phyloP scores from a whole-genome alignment of 1,139 yeast genomes.

The Eremothecium sinecaudum region DNA sequence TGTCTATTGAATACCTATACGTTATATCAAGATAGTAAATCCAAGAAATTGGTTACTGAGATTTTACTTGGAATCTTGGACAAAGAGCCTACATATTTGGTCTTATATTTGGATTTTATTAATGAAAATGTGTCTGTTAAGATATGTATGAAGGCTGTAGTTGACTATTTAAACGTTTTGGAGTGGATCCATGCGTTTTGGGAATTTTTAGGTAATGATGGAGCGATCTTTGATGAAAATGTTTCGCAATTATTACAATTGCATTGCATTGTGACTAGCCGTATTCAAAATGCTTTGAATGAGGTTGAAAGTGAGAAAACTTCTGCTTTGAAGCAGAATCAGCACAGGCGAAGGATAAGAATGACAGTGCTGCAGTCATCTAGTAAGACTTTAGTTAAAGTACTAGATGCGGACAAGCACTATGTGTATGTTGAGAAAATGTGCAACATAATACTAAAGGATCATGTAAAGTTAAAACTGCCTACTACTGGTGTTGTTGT shows the following conservation, averaged over 20 bases:
- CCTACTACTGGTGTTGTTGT: conserved; percentile 28
- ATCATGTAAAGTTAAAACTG: conserved; percentile 15
- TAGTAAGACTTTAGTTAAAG: conserved; percentile 19
- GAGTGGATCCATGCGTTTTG: conserved; percentile 26
- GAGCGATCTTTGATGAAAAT: conserved; percentile 11
- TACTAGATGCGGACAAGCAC: conserved; percentile 13
- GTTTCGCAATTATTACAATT: conserved; percentile 16
- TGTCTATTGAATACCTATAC: conserved; percentile 35
- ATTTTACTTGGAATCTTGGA: conserved; percentile 34
- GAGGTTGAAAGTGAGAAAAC: conserved; percentile 20
- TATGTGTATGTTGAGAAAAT: conserved; percentile 10
- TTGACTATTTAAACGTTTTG: conserved; percentile 25
- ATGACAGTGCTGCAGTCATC: conserved; percentile 37
- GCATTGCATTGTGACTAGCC: conserved; percentile 17
- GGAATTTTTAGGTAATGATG: conserved; percentile 7
- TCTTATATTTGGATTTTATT: conserved; percentile 36
- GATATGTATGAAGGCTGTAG: conserved; percentile 22
- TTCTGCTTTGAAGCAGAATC: conserved; percentile 23
- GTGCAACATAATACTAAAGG: conserved; percentile 11
- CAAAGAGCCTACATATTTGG: conserved; percentile 32
- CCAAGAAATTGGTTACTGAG: conserved; percentile 37
- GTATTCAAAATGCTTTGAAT: conserved; percentile 21
- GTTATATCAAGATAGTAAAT: conserved; percentile 40
- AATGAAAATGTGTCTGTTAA: conserved; percentile 23
- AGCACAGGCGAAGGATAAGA: conserved; percentile 43